Evolutionary conservation across 805 yeast species (phyloP), one percentile per base, ranked within the genome.

Genomic region (Brettanomyces bruxellensis): DNA sequence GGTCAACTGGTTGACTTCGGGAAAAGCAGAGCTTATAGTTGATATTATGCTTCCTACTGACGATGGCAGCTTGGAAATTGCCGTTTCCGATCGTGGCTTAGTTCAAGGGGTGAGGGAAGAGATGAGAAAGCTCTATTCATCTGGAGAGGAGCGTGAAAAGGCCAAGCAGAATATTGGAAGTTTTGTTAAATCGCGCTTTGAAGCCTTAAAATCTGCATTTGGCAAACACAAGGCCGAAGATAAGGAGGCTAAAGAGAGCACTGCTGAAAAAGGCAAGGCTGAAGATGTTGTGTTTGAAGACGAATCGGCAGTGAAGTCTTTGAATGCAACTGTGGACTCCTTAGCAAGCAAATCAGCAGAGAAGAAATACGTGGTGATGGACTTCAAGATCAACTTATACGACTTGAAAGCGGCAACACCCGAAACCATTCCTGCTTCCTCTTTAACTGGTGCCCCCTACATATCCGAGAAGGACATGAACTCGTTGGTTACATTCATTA

Each of bases 1-100:
- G 51, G 78, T 84, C 56, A 81, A 80, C 56, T 86, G 93, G 95
- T 62, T 86, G 11, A 72, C 74, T 25, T 78, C 78, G 41, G 91
- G 93, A 4, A 78, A 79, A 52, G 79, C 81, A 4, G 89, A 84
- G 48, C 65, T 86, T 4, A 67, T 74, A 14, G 85, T 87, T 3
- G 93, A 86, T 63, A 76, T 86, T 22, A 79, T 81, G 75, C 68
- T 85, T 30, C 93, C 95, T 1, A 71, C 70, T 22, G 68, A 68
- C n/a, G 54, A 55, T 6, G 37, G 13, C 8, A 11, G 13, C 8
- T 14, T 23, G 13, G 18, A 14, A 23, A 9, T 42, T 22, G 39
- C n/a, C 2, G 38, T 32, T 5, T 7, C 11, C 2, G 8, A n/a
- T 5, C n/a, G 25, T 30, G 25, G 35, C 14, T n/a, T 43, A 5